A percentile compares a stretch with the other conserved stretches of the same genome.
Evolutionary conservation across 768 basidiomycete genomes (phyloP).

Genomic region (Termitomyces eurrhizus): DNA sequence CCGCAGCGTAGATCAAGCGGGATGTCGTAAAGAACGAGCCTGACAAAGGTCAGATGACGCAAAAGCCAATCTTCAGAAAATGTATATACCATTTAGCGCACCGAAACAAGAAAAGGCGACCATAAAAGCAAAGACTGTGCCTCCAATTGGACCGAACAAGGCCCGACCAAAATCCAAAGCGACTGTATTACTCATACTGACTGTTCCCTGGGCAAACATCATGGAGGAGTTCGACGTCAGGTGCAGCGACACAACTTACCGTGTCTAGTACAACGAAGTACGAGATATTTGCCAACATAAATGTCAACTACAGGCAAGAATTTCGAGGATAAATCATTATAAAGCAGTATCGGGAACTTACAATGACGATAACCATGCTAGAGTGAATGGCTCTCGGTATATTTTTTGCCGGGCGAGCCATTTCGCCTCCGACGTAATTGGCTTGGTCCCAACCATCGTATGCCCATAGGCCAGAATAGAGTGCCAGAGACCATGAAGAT

Average conservation of each 20-base stretch:
- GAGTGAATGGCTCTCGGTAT: slow-evolving; percentile 85
- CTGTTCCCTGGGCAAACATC: slow-evolving; percentile 39
- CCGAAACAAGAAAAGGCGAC: slow-evolving; percentile 96
- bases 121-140: slow-evolving; percentile 80
- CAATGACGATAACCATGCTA: slow-evolving; percentile 84
- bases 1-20: slow-evolving; percentile 86
- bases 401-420: slow-evolving; percentile 76
- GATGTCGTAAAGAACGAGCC: slow-evolving; percentile 73
- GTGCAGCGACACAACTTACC: slow-evolving; percentile 30
- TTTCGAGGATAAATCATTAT: neutral
- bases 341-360: slow-evolving; percentile 30
- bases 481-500: slow-evolving; percentile 84
- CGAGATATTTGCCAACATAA: slow-evolving; percentile 78
- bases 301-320: slow-evolving; percentile 49
- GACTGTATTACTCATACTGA: slow-evolving; percentile 80
- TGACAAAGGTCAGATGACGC: slow-evolving; percentile 22
- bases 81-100: slow-evolving; percentile 72
- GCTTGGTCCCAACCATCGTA: slow-evolving; percentile 96
- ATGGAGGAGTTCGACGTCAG: neutral
- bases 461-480: slow-evolving; percentile 95
- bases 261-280: slow-evolving; percentile 94
- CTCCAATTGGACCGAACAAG: slow-evolving; percentile 85
- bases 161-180: slow-evolving; percentile 90
- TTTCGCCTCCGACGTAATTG: slow-evolving; percentile 90
- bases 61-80: neutral